These are phyloP conservation scores for Globisporangium lucens DNA, from an alignment of 352 stramenopile species.

Conservation along the genomic window DNA sequence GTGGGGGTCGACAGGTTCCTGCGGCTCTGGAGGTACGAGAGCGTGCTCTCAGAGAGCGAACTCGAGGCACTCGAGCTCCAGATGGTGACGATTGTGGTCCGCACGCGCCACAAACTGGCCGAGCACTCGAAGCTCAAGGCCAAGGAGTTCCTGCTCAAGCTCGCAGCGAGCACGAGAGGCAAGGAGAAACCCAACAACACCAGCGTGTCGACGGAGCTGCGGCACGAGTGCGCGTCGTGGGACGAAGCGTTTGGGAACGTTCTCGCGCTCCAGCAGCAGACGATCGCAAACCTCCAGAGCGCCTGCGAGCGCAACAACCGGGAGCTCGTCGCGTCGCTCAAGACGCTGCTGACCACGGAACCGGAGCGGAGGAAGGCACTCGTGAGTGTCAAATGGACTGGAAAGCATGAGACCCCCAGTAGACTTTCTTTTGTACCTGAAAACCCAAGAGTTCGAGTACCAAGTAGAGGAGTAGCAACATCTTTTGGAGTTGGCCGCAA, in stretches of 20 bases:
- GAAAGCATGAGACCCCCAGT: neutral
- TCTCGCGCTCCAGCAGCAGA: slow-evolving; percentile 74
- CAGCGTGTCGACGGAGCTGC: slow-evolving; percentile 27
- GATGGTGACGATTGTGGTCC: slow-evolving; percentile 64
- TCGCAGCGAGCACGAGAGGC: slow-evolving; percentile 28
- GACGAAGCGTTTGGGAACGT: slow-evolving; percentile 77
- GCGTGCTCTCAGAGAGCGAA: slow-evolving; percentile 29
- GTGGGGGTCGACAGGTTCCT: slow-evolving; percentile 46
- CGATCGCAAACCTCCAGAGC: slow-evolving; percentile 50
- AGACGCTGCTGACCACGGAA: slow-evolving; percentile 50
- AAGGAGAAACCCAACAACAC: slow-evolving; percentile 9
- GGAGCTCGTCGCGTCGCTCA: slow-evolving; percentile 48
- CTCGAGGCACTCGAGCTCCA: slow-evolving; percentile 43
- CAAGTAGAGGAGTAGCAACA: neutral
- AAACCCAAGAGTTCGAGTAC: neutral
- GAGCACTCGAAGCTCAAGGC: slow-evolving; percentile 64
- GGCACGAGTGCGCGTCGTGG: slow-evolving; percentile 41
- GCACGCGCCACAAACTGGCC: slow-evolving; percentile 47
- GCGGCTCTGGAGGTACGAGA: slow-evolving; percentile 45
- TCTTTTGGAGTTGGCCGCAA: neutral
- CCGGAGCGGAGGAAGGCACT: slow-evolving; percentile 26
- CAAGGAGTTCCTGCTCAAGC: slow-evolving; percentile 64
- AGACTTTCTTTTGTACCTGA: neutral
- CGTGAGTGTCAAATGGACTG: slow-evolving; percentile 13
- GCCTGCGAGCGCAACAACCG: slow-evolving; percentile 48